Base-by-base conservation (phyloP, 129 eudicot species). In the Tagetes erecta region DNA sequence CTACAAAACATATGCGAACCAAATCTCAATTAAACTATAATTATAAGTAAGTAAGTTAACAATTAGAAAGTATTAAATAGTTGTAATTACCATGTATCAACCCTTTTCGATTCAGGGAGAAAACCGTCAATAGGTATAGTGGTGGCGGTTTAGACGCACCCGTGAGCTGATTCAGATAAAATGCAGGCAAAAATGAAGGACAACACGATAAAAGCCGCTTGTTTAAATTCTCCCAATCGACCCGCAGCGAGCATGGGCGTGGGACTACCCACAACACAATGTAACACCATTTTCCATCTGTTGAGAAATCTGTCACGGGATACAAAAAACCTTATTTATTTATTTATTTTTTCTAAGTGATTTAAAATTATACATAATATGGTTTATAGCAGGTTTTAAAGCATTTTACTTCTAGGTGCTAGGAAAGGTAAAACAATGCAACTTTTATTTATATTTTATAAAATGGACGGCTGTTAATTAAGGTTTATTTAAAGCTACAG, bases 241-340 rank as follows among this genome's bases (percentile, higher is more conserved):
- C 78, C 56, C 39, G 72, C 37, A 71, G 31, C 8, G 89, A 84
- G 62, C 74, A 82, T 53, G 89, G 87, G 12, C 80, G 74, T 35
- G 97, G 89, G 20, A 84, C 83, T 36, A 87, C 91, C 94, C 91
- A 87, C 38, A 91, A 73, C 40, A 91, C 94, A 44, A 91, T 44
- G 80, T 91, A 91, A 81, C 97, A 91, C 97, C 97, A 91, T 58
- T 75, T 91, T 57, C 97, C 97, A 82, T 91, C 97, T 8, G 97
- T 91, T 5, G 93, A 83, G 47, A 86, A 83, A 85, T 90, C 96
- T 90, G 67, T 20, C 27, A 20, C 0, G 27, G 27, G 27, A 20
- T 20, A 20, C n/a, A 20, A 20, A 20, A 20, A 20, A 20, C 27
- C 27, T 20, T 20, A 20, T 20, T 20, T 20, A 20, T 20, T 20